Evolutionary conservation across 2,329 filamentous ascomycete species (phyloP), one percentile per base, ranked within the genome.

Genomic region (Drechslerella coelobrocha): DNA sequence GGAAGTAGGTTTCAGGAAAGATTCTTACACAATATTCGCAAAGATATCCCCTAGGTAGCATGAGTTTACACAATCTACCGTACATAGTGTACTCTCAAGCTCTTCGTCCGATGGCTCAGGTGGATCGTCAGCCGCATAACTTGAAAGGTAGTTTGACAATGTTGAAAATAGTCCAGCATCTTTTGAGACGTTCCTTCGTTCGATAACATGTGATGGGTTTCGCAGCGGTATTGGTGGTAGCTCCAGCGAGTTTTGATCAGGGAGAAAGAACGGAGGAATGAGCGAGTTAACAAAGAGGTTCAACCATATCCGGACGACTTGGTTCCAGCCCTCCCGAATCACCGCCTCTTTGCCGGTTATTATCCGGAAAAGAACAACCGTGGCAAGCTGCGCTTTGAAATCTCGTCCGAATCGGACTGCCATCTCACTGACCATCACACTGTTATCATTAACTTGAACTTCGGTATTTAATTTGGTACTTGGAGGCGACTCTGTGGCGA

Each of bases 51-150:
- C 87, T 77, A 97, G 89, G 61, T 89, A 88, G 78, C 94, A 99
- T 47, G 91, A 89, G 75, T 90, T 93, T 43, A 99, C 88, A 76
- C 93, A 99, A 78, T 97, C 94, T 1, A 97, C 90, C 0, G 94
- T 93, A 77, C 90, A 94, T 8, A 99, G 82, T 0, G 94, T 97
- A 77, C 94, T 96, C 76, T 99, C 94, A 27, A 99, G 84, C 78
- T 99, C 94, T 78, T 97, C 93, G 73, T 97, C 92, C 0, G 94
- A 97, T 1, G 94, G 94, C 80, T 99, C 94, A 0, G 94, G 94
- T 10, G 94, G 94, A 77, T 99, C 94, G 78, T 97, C 94, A 9
- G 94, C 95, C 43, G 95, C 94, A 78, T 99, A 97, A 78, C 93
- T 97, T n/a, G 92, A 96, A 29, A 99, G 92, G 76, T 97, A 99